phyloP scores from a whole-genome alignment of 345 rosid species.

The Melastoma malabathricum region DNA sequence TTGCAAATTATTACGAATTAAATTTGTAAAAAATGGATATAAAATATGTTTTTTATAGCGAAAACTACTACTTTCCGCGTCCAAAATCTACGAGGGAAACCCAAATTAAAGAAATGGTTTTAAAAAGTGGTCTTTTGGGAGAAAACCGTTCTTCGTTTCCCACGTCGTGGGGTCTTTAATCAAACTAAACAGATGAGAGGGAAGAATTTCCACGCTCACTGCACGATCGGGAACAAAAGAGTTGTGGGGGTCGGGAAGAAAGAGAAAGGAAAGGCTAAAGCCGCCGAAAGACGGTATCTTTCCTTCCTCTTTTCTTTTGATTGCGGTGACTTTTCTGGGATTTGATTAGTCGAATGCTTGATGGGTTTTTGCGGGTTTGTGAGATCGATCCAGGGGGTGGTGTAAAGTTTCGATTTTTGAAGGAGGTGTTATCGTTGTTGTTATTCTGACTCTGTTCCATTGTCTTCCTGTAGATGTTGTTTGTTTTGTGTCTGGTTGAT shows the following conservation, averaged over 20 bases:
- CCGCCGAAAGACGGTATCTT: neutral
- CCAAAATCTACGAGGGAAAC: no score
- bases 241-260: neutral
- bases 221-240: neutral
- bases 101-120: no score
- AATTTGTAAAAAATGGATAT: no score
- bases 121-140: no score
- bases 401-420: conserved; percentile 1
- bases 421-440: no score
- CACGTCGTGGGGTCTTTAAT: neutral
- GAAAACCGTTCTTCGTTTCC: neutral
- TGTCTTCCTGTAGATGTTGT: neutral
- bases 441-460: conserved; percentile 7
- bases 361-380: conserved; percentile 4
- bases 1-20: no score
- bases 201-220: neutral
- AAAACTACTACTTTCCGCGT: conserved; percentile 11
- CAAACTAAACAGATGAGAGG: neutral
- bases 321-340: neutral
- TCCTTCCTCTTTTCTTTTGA: neutral
- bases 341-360: neutral
- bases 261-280: no score
- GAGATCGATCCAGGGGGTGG: neutral
- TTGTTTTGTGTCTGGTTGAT: no score
- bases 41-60: no score